Evolutionary conservation across 2,329 filamentous ascomycete genomes (phyloP), one percentile per base, ranked within the genome.

Genomic region (Diplocarpon mali): DNA sequence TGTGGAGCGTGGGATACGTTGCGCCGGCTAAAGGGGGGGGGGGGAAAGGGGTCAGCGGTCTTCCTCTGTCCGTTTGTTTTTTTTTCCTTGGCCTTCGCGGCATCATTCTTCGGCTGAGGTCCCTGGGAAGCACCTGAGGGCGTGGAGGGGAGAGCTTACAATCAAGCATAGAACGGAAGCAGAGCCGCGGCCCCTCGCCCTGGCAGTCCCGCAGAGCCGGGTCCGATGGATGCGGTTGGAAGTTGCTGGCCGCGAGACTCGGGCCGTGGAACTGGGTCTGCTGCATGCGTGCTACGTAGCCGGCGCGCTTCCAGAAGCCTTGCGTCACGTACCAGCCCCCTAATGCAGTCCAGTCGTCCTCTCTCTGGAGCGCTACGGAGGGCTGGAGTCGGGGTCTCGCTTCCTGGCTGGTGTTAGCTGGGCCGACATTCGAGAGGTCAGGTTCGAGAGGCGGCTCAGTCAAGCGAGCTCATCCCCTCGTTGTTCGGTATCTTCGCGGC

Each of bases 21-120:
- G 68, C 64, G 38, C 69, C 69, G 31, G 60, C 39, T 38, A 24
- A n/a, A n/a, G n/a, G n/a, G n/a, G n/a, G n/a, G n/a, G n/a, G n/a
- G n/a, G n/a, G n/a, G 20, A 7, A 24, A 24, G 20, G 20, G 3
- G 20, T 24, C 7, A 24, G 20, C 7, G 20, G 4, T 24, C 7
- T 24, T 24, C 7, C 20, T 24, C 7, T 24, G 20, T 3, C 20
- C 7, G 4, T 24, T 24, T 24, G 4, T 24, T 24, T 24, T 24
- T 24, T 7, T 24, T 24, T 3, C 20, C 20, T 24, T 24, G 20
- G 20, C n/a, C n/a, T n/a, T n/a, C n/a, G n/a, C n/a, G 20, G 20
- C 20, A 24, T 24, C 4, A 7, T 24, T 7, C 3, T 24, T 24
- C 20, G 7, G 3, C 20, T 24, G 20, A 24, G 20, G 20, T 24